Evolutionary conservation across 257 asterid genomes (phyloP), one percentile per base, ranked within the genome.

Genomic region (Asclepias syriaca): DNA sequence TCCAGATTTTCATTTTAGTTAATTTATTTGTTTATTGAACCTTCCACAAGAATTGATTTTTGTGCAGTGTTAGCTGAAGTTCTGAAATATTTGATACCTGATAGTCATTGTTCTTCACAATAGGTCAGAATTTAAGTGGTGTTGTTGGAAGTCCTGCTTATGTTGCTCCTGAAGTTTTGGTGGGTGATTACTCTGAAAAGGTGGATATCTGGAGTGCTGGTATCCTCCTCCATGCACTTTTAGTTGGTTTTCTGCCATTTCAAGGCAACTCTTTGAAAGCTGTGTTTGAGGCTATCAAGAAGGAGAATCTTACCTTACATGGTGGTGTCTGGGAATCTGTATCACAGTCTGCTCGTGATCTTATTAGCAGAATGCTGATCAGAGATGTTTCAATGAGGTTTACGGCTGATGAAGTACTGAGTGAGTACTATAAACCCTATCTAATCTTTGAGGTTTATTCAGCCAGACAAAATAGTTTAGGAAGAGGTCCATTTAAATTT

Each of bases 181-280:
- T 81, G 27, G 96, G 97, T 78, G 85, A 87, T 84, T 92, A 92
- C 85, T 87, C 96, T 0, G 90, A 88, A 81, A 89, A 89, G 76
- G 93, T 89, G 82, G 97, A 92, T 77, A 83, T 92, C 48, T 92
- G 97, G 97, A 83, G 97, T 80, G 95, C 89, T 2, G 96, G 97
- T 81, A 89, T 89, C 76, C 96, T 88, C 72, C 96, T 92, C 22
- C 92, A 92, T 75, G 96, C 90, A 60, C 97, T 92, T 76, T 79
- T 92, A 82, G 88, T 87, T 71, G 96, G 96, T 69, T 74, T 77
- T 70, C 90, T 92, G 73, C 97, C 97, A 66, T 92, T 89, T 79
- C 86, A 84, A 63, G 96, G 97, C 0, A 83, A 85, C 82, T 86
- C 93, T 14, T 75, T 88, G 85, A 93, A 92, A 71, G 72, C 85